A percentile compares a stretch with the other conserved stretches of the same genome.
Evolutionary conservation across 371 early-diverging fungal species (phyloP).

Genomic region (Mucor indicus): DNA sequence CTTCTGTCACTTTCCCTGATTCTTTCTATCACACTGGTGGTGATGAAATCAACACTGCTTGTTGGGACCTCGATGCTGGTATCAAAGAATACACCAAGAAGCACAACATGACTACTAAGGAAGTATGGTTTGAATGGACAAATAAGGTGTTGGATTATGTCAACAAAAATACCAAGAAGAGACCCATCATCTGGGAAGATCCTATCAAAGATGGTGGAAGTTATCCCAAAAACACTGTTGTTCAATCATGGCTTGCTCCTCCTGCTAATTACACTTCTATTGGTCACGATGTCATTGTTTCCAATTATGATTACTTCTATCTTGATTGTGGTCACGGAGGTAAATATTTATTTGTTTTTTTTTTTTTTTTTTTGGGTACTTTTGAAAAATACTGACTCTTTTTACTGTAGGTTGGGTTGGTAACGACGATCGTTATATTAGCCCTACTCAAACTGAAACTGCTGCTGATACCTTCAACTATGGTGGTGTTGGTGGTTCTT

Average conservation of each 20-base stretch:
- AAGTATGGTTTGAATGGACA: conserved; percentile 34
- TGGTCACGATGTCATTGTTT: conserved; percentile 50
- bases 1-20: conserved; percentile 60
- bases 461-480: conserved; percentile 32
- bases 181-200: conserved; percentile 29
- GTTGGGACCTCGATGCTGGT: conserved; percentile 46
- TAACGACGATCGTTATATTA: conserved; percentile 36
- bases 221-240: conserved; percentile 29
- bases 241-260: conserved; percentile 54
- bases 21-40: conserved; percentile 69
- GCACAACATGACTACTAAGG: conserved; percentile 11
- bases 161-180: conserved; percentile 1
- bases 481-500: conserved; percentile 59
- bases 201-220: conserved; percentile 17
- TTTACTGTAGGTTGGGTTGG: conserved; percentile 35
- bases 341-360: conserved; percentile 8
- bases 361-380: neutral
- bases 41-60: conserved; percentile 72
- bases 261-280: conserved; percentile 25
- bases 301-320: conserved; percentile 54
- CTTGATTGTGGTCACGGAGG: conserved; percentile 61
- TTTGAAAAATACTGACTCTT: neutral
- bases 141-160: conserved; percentile 27
- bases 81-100: conserved; percentile 21
- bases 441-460: conserved; percentile 30